A percentile compares a stretch with the other conserved stretches of the same genome.
Conservation (phyloP, 208 protist genomes). For the Acanthamoeba sp. region DNA sequence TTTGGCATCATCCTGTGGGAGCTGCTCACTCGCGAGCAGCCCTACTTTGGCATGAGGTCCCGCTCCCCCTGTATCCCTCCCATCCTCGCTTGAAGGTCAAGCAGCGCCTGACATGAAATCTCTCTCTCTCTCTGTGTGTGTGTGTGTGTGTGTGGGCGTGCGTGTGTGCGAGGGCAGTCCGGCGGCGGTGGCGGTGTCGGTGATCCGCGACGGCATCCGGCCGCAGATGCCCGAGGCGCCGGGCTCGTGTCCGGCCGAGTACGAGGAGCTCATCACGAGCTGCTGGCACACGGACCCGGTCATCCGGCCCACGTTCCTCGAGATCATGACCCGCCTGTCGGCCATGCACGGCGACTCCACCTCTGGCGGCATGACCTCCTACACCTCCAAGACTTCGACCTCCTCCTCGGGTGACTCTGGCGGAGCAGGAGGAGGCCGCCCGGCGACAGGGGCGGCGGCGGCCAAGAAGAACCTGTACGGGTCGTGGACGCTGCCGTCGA, state of each 20-base stretch:
- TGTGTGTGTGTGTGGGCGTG: too few species aligned
- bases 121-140: too few species aligned
- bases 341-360: background rate
- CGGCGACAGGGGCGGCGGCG: too few species aligned
- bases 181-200: background rate
- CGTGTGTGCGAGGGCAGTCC: too few species aligned
- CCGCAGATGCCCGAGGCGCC: background rate
- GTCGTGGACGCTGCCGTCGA: too few species aligned
- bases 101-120: too few species aligned
- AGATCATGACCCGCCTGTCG: background rate
- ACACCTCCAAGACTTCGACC: background rate
- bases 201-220: background rate
- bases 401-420: background rate
- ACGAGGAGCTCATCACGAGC: background rate
- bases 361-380: too few species aligned
- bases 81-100: too few species aligned
- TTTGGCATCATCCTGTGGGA: conserved; percentile 56
- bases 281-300: background rate
- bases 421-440: too few species aligned
- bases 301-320: background rate
- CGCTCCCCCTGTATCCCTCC: too few species aligned
- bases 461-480: too few species aligned
- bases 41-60: background rate
- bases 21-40: background rate
- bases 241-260: background rate